phyloP scores from a whole-genome alignment of 169 alveolate genomes.

The Plasmodium vinckei region DNA sequence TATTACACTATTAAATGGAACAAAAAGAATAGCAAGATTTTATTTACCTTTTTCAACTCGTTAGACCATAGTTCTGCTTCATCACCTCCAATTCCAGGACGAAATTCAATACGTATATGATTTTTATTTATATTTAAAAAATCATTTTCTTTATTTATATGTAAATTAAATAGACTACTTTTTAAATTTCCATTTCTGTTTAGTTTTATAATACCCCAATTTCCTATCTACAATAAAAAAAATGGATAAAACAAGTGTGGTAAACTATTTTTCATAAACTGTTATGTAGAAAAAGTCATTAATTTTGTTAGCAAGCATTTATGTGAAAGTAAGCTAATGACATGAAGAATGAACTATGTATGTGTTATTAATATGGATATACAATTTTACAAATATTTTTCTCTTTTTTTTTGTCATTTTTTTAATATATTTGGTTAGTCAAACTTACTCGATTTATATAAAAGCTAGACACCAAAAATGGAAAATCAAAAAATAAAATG shows the following conservation, averaged over 20 bases:
- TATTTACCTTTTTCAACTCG: background rate
- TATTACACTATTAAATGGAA: background rate
- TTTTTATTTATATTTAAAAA: constrained; percentile 23
- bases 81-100: constrained; percentile 68
- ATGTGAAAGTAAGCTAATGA: no score
- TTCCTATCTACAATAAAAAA: no score
- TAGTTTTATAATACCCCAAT: no score
- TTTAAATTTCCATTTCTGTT: background rate
- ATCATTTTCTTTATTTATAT: constrained; percentile 16
- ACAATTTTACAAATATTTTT: no score
- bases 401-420: background rate
- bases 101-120: constrained; percentile 60
- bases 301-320: no score
- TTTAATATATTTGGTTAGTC: background rate
- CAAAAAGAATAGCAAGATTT: background rate
- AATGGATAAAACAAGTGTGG: no score
- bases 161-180: constrained; percentile 13
- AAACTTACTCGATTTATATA: constrained; percentile 33
- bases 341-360: no score
- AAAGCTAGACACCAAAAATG: constrained; percentile 16
- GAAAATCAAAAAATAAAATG: constrained; percentile 15
- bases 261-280: no score
- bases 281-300: no score
- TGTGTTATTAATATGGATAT: no score
- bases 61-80: constrained; percentile 59